Base-by-base conservation (phyloP, 225 moss, liverwort and hornwort genomes). In the Climacium dendroides region DNA sequence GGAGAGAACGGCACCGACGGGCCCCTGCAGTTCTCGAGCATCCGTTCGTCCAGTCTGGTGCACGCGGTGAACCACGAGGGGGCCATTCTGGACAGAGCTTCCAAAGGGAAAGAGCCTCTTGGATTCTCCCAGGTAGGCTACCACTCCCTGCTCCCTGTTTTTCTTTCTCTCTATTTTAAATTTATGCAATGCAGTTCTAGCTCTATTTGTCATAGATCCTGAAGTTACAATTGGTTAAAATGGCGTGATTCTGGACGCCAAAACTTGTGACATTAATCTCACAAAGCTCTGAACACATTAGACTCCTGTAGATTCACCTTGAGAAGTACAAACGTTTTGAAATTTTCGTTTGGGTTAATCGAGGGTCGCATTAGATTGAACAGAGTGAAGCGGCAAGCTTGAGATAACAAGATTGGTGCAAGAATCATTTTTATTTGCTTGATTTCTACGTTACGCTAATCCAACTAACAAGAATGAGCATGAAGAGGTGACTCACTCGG, bases 1-100 rank as follows among this genome's bases (percentile, higher is more conserved):
- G 83, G 90, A 39, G 94, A 96, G 30, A 83, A 89, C 32, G 91
- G 89, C 9, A 73, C 74, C 7, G 95, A 91, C 50, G 94, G 91
- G 37, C 76, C 78, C 26, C 32, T 92, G 84, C 91, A 64, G 50
- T 78, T 45, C 50, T 85, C 32, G 45, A 93, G 61, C 69, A 88
- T 84, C 64, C 88, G 84, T 6, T 91, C 90, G 10, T 83, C 87
- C 9, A 91, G 89, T 74, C 43, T 86, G 73, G 89, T 91, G 83
- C 88, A 90, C 66, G 90, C 90, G 20, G 58, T 91, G 11, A 88
- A 89, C 78, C 84, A 76, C 73, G 93, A 94, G 54, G 69, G 91
- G 53, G 83, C 48, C 52, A 57, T 58, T 53, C 86, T 89, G 39
- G 92, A 90, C 77, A 84, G 66, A 61, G 88, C 73, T 50, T 45